Base-by-base conservation (phyloP, 2,329 filamentous ascomycete species). In the Dendryphion nanum region DNA sequence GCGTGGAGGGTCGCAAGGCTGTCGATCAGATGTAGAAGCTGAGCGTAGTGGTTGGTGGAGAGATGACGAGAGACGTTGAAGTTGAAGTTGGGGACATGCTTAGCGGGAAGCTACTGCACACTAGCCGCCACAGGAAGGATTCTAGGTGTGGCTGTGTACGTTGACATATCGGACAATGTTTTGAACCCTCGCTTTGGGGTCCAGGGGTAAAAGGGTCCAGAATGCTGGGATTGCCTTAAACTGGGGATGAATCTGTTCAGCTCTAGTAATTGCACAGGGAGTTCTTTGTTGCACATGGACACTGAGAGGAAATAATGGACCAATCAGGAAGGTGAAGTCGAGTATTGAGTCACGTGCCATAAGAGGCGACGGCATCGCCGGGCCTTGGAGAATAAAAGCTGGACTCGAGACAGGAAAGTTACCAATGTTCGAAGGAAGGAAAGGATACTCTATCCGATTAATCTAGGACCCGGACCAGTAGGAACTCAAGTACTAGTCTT, bases 331-430 rank as follows among this genome's bases (percentile, higher is more conserved):
- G 29, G 15, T 12, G 29, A 31, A 31, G 10, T 31, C 16, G 29
- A 15, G 7, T 10, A 31, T 31, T 16, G 8, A n/a, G n/a, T 33
- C 31, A 33, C 31, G 18, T 33, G 31, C 17, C 6, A 16, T 10
- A 18, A 8, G 31, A 10, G 31, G 17, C 12, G 8, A 33, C 31
- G 31, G 30, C 31, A 33, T 33, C 31, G 31, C 31, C 31, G 31
- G 8, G 23, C 23, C n/a, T n/a, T n/a, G n/a, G n/a, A n/a, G n/a
- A n/a, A n/a, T n/a, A n/a, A n/a, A n/a, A n/a, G n/a, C n/a, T n/a
- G n/a, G n/a, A n/a, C n/a, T n/a, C n/a, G n/a, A n/a, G n/a, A n/a
- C n/a, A n/a, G n/a, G n/a, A n/a, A n/a, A n/a, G n/a, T n/a, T n/a
- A n/a, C n/a, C n/a, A n/a, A n/a, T n/a, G n/a, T n/a, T n/a, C n/a